Evolutionary conservation across 2,329 filamentous ascomycete genomes (phyloP), one percentile per base, ranked within the genome.

Genomic region (Dactylellina haptotyla): DNA sequence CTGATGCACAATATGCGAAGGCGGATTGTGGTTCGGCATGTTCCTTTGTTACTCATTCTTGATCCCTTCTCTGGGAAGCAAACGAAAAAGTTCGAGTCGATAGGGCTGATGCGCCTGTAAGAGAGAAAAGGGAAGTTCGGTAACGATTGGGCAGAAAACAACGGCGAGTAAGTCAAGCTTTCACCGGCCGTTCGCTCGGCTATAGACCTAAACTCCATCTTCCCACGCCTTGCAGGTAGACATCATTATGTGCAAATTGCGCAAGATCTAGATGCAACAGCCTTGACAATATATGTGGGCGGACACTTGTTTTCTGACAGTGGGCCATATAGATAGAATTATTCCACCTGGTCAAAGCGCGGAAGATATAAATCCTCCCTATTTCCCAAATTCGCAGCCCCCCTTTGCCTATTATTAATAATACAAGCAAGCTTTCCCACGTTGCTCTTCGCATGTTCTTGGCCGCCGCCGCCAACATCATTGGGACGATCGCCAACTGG

Each of bases 41-140:
- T 28, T 20, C 18, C 26, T 41, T 45, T 37, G 45, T 64, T 64
- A 30, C 61, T 64, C 50, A 56, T 34, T 39, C 53, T 12, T 48
- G 16, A 32, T 30, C 16, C 3, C 12, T 18, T 34, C 61, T 14
- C 14, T 39, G 18, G 30, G 34, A 50, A 53, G 16, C 32, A 53
- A 48, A 16, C 20, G 16, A 45, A 61, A 61, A 46, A 26, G 18
- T 3, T 20, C 23, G 6, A 34, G 16, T 28, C 20, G 39, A 57
- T 54, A 57, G 25, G 61, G 25, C 39, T 25, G 28, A 43, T 8
- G 61, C 30, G 32, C 32, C 25, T 28, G 10, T 26, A 18, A 18
- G 32, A 53, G n/a, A n/a, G 0, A 25, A 54, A 39, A 4, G 34
- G 25, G 46, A 23, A 53, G 37, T 26, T 23, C 14, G 25, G 23